Percentiles rank a stretch among this genome's conserved stretches.
phyloP scores from a whole-genome alignment of 352 stramenopile species.

The Detonula confervacea region DNA sequence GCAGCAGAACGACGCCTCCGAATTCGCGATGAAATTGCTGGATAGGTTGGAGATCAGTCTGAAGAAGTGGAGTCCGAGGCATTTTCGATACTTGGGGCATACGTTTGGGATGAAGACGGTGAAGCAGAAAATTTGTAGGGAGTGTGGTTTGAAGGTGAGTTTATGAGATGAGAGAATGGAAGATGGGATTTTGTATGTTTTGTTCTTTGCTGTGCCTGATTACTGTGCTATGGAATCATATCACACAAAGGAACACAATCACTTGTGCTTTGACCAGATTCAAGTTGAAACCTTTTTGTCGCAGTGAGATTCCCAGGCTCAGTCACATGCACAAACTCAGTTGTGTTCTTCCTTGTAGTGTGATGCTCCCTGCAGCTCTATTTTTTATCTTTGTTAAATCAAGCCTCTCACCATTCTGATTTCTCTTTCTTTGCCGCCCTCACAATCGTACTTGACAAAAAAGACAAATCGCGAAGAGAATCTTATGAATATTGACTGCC shows the following conservation, averaged over 20 bases:
- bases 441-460: constrained; percentile 84
- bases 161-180: neutral
- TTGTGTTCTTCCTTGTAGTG: no score
- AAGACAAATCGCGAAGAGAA: constrained; percentile 96
- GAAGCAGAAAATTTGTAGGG: constrained; percentile 88
- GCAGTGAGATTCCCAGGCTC: no score
- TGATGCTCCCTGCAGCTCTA: no score
- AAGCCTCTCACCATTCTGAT: constrained; percentile 1
- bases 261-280: no score
- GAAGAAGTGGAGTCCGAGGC: constrained; percentile 87
- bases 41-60: constrained; percentile 96
- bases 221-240: no score
- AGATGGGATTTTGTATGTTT: neutral
- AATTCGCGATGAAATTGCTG: constrained; percentile 99
- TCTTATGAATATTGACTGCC: constrained; percentile 96
- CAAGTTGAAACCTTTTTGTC: no score
- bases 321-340: no score
- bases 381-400: no score
- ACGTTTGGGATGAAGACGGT: constrained; percentile 85
- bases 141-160: constrained; percentile 86
- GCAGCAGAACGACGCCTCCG: constrained; percentile 99
- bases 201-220: constrained; percentile 1
- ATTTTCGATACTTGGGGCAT: constrained; percentile 83
- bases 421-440: constrained; percentile 4
- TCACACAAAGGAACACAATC: no score